Conservation (phyloP, 2,329 filamentous ascomycete genomes). For the Hypomyces rosellus region DNA sequence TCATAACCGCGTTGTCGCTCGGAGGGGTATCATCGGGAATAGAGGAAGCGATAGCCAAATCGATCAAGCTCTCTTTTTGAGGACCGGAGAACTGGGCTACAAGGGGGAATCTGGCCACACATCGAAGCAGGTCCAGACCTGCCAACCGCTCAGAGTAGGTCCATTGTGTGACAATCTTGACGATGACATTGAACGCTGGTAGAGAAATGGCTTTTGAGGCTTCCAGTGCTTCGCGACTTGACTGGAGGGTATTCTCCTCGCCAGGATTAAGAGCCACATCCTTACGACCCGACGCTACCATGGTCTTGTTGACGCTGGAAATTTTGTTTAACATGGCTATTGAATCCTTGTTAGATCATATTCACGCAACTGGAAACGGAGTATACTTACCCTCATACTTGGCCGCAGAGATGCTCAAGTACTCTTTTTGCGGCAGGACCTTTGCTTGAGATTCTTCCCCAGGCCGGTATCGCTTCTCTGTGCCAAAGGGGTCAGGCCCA, state of each 20-base stretch:
- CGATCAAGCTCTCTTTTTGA: slow-evolving; percentile 52
- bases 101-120: slow-evolving; percentile 63
- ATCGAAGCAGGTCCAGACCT: slow-evolving; percentile 80
- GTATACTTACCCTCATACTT: slow-evolving; percentile 51
- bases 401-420: slow-evolving; percentile 68
- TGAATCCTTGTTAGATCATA: slow-evolving; percentile 18
- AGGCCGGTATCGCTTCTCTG: slow-evolving; percentile 71
- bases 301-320: slow-evolving; percentile 63
- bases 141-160: slow-evolving; percentile 74
- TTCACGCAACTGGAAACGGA: neutral
- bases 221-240: slow-evolving; percentile 59
- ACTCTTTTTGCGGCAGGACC: slow-evolving; percentile 70
- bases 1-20: slow-evolving; percentile 78
- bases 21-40: slow-evolving; percentile 47
- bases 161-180: slow-evolving; percentile 73
- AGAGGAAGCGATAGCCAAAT: slow-evolving; percentile 38
- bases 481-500: slow-evolving; percentile 68
- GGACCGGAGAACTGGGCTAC: slow-evolving; percentile 56
- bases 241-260: slow-evolving; percentile 58
- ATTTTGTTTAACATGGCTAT: slow-evolving; percentile 70
- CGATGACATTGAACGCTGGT: slow-evolving; percentile 54
- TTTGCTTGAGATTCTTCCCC: slow-evolving; percentile 47
- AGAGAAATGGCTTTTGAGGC: slow-evolving; percentile 42
- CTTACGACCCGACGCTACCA: slow-evolving; percentile 66
- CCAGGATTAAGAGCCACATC: slow-evolving; percentile 66